Evolutionary conservation across 106 monocot species (phyloP), one percentile per base, ranked within the genome.

Genomic region (Chionographis japonica): DNA sequence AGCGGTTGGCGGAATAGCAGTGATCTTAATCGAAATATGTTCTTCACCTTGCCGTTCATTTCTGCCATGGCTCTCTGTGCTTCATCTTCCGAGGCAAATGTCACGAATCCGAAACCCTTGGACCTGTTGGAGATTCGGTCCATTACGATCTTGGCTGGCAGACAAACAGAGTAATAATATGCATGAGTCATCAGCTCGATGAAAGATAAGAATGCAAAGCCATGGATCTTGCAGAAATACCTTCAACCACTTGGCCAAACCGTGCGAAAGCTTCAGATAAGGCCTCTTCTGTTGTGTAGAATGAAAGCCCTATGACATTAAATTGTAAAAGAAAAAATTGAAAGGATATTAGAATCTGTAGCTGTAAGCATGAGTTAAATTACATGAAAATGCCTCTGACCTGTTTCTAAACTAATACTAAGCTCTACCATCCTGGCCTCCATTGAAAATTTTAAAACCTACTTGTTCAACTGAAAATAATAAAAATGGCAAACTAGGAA

Each of bases 191-290:
- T 37, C 3, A 16, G 4, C 3, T 13, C 42, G 54, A n/a, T 27
- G n/a, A 39, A 20, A 66, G 51, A 49, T 72, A 61, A 3, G 2
- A 37, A 35, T 37, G n/a, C 36, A 10, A 43, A 12, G 38, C 12
- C 55, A 15, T 52, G 56, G 59, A 43, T 36, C 9, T 41, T 35
- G 20, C 11, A 52, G 14, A 51, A 58, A 61, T 11, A 92, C 92
- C 91, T 84, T 91, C 88, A 61, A 95, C 50, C 43, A 89, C 91
- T 84, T 91, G 91, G 40, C 91, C 95, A 74, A 64, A 91, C 52
- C 88, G 88, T 42, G 83, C 74, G 60, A 95, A 95, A 3, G 88
- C 83, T 80, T 91, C 91, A 17, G 84, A 71, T 40, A 95, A 77
- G 54, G 63, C 65, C 6, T 86, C 80, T 19, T 95, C 91, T 5